Base-by-base conservation (phyloP, 176 grass and related monocot species). In the Cocos nucifera region DNA sequence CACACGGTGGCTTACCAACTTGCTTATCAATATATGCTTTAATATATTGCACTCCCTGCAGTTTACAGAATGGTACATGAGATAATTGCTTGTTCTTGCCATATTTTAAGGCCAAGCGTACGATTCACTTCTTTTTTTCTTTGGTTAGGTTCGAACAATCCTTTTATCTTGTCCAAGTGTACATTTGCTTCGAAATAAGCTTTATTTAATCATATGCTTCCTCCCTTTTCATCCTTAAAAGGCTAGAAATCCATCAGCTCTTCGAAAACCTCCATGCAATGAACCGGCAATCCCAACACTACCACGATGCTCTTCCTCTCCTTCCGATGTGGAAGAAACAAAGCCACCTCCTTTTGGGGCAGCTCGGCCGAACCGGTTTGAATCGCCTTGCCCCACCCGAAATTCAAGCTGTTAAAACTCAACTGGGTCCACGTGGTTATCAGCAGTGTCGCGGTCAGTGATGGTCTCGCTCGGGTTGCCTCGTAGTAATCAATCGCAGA, bases 401-500 rank as follows among this genome's bases (percentile, higher is more conserved):
- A 87, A 53, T 82, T 57, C 4, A 75, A 65, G 17, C 69, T 21
- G 49, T 12, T 35, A 21, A 87, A 82, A 59, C 39, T 61, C 15
- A 87, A 66, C 5, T 53, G 53, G 59, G 67, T 75, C 84, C 84
- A 87, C 0, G 61, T 44, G 2, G 84, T 82, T 10, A 87, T 49
- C 30, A 87, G 56, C 17, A 74, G 54, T 6, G 84, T 87, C 51
- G 79, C 79, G 7, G 52, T 58, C 17, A 78, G 73, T n/a, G 84
- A 63, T 2, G 84, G 71, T 19, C 20, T 69, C 2, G 50, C 55
- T n/a, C 57, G 48, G 22, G 23, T 71, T 14, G 64, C n/a, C 53
- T 87, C 75, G 20, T 82, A 62, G 69, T 72, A 75, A 67, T 87
- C 84, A 1, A 82, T 59, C 15, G 66, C 84, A 22, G 84, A 87